These are phyloP conservation scores for Plasmodium ovale DNA, from an alignment of 169 alveolate genomes.

Conservation along the genomic window DNA sequence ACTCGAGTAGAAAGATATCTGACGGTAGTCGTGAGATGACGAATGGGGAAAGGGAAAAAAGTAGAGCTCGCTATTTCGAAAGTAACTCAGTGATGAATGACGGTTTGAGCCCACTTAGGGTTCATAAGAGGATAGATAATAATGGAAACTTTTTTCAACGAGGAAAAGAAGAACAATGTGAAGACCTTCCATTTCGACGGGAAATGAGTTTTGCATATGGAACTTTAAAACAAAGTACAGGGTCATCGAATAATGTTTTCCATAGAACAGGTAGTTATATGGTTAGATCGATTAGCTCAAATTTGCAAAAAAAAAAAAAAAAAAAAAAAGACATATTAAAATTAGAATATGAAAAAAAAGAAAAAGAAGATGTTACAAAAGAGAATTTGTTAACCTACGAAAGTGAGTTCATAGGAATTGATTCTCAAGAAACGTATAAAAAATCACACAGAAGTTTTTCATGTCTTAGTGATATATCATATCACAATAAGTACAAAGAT, in stretches of 20 bases:
- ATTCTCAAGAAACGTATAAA: neutral
- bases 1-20: neutral
- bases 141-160: too few relatives aligned
- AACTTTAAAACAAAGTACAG: neutral
- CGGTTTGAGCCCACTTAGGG: neutral
- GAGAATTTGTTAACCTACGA: conserved; percentile 73
- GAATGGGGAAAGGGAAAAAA: too few relatives aligned
- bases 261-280: conserved; percentile 24
- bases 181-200: conserved; percentile 3
- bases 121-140: conserved; percentile 3
- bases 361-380: conserved; percentile 73
- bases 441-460: conserved; percentile 57
- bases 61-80: too few relatives aligned
- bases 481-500: conserved; percentile 11
- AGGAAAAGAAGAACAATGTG: neutral
- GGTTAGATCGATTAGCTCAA: conserved; percentile 68
- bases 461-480: conserved; percentile 41
- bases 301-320: conserved; percentile 39
- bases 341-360: conserved; percentile 62
- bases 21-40: neutral
- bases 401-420: conserved; percentile 9
- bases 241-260: conserved; percentile 6
- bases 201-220: conserved; percentile 15
- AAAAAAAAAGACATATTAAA: conserved; percentile 29
- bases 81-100: neutral